These are phyloP conservation scores for Hypoxylon sp. DNA, from an alignment of 2,329 filamentous ascomycete genomes.

Conservation along the genomic window DNA sequence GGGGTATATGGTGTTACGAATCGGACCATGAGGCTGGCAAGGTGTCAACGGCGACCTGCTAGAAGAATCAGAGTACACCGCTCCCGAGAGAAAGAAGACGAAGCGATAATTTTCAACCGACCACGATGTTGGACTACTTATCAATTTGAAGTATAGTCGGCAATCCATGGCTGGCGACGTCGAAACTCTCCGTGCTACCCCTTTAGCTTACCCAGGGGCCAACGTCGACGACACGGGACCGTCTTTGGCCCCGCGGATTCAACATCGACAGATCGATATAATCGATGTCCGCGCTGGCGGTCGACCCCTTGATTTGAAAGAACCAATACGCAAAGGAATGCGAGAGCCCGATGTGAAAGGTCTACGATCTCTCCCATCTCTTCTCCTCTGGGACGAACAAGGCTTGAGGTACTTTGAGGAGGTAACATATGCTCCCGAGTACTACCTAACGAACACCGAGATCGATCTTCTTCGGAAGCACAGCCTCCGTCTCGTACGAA, in stretches of 20 bases:
- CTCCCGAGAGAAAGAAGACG: no score
- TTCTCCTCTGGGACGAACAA: conserved; percentile 10
- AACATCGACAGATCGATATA: conserved; percentile 3
- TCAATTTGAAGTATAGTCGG: neutral
- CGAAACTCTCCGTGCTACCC: neutral
- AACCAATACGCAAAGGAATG: neutral
- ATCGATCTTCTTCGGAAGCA: conserved; percentile 1
- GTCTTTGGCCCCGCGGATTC: neutral
- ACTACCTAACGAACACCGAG: conserved; percentile 7
- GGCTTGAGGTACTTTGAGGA: conserved; percentile 6
- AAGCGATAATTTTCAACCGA: no score
- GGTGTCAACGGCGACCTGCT: neutral
- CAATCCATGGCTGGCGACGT: neutral
- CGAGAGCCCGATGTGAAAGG: neutral
- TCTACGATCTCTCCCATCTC: conserved; percentile 1
- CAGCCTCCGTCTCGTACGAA: neutral
- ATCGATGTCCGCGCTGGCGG: conserved; percentile 1
- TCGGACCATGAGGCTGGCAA: neutral
- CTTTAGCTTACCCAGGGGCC: neutral
- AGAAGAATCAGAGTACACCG: no score
- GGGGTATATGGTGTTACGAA: neutral
- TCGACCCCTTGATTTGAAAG: neutral
- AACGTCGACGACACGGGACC: neutral
- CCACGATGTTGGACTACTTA: neutral
- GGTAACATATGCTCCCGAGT: conserved; percentile 4